Base-by-base conservation (phyloP, 108 stramenopile genomes). In the Nitzschia palea region DNA sequence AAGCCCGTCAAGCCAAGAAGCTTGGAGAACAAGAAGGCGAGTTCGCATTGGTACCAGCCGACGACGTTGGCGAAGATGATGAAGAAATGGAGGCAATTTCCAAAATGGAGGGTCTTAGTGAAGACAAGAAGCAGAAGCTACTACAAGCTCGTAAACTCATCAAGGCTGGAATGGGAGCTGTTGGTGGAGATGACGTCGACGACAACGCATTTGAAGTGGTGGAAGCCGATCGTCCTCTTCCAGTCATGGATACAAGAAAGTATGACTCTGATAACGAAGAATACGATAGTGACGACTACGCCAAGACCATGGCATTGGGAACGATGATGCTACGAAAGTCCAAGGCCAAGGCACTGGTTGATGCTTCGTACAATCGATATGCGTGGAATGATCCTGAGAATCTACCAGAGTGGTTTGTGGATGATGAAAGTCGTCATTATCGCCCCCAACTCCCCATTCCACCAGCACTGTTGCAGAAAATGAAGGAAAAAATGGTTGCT, bases 311-410 rank as follows among this genome's bases (percentile, higher is more conserved):
- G 23, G 98, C 98, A 0, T 53, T 99, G 37, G 99, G 96, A 25
- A 96, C 97, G 25, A 96, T 98, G 97, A 97, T 99, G 90, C 77
- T 97, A 6, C 85, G 97, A 2, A 84, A 93, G 57, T 88, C 91
- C 37, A 96, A 96, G 55, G 93, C 94, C 22, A 97, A 98, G 74
- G 90, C 96, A 18, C 68, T 97, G 37, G 94, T 99, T 2, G 99
- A 99, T 77, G 97, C 98, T 1, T 94, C 94, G 1, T 99, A 99
- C 92, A 99, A 99, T 73, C 96, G 99, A 0, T 99, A 74, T 70
- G 95, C 98, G 18, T 99, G 97, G 95, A 99, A 99, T 76, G 99
- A 99, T 75, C 94, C 96, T 0, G 53, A 73, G 44, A 97, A 86
- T 53, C 71, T 99, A 18, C 99, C 99, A 5, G 91, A 97, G 28